phyloP scores from a whole-genome alignment of 495 filamentous ascomycete species.

The Baudoinia panamericana region DNA sequence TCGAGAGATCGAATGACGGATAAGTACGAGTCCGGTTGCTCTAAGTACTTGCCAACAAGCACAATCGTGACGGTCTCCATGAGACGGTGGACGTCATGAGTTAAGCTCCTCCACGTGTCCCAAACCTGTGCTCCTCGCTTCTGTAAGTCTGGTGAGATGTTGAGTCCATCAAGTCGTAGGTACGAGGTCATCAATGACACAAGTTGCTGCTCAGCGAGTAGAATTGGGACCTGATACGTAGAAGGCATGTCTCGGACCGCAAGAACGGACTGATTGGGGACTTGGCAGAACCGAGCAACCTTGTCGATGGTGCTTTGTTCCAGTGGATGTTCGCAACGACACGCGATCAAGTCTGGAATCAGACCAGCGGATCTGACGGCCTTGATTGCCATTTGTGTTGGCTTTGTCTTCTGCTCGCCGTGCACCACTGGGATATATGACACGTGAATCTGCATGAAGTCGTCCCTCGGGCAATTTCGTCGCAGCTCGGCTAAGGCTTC shows the following conservation, averaged over 20 bases:
- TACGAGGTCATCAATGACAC: slow-evolving; percentile 45
- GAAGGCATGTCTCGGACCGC: slow-evolving; percentile 74
- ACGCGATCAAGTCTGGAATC: slow-evolving; percentile 86
- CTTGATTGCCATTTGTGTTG: slow-evolving; percentile 80
- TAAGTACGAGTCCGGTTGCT: slow-evolving; percentile 72
- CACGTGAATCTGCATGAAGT: slow-evolving; percentile 80
- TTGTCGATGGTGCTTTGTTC: slow-evolving; percentile 67
- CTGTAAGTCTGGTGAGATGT: slow-evolving; percentile 34
- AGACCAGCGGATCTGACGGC: slow-evolving; percentile 69
- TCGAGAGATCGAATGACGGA: slow-evolving; percentile 74
- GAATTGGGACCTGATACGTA: slow-evolving; percentile 83
- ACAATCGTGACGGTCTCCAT: slow-evolving; percentile 65
- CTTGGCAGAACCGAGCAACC: slow-evolving; percentile 75
- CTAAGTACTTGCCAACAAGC: slow-evolving; percentile 83
- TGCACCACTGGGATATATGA: slow-evolving; percentile 58
- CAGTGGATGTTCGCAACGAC: slow-evolving; percentile 67
- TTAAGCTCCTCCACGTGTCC: slow-evolving; percentile 61
- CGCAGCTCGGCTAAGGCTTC: slow-evolving; percentile 72
- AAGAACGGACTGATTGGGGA: slow-evolving; percentile 67
- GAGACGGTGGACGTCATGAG: slow-evolving; percentile 44
- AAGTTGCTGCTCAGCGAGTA: slow-evolving; percentile 69
- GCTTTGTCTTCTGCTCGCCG: slow-evolving; percentile 94
- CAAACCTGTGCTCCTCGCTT: slow-evolving; percentile 51
- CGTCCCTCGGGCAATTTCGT: slow-evolving; percentile 55
- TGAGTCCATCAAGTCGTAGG: slow-evolving; percentile 44